Evolutionary conservation across 345 rosid species (phyloP).

Genomic region (Anastatica hierochuntica): DNA sequence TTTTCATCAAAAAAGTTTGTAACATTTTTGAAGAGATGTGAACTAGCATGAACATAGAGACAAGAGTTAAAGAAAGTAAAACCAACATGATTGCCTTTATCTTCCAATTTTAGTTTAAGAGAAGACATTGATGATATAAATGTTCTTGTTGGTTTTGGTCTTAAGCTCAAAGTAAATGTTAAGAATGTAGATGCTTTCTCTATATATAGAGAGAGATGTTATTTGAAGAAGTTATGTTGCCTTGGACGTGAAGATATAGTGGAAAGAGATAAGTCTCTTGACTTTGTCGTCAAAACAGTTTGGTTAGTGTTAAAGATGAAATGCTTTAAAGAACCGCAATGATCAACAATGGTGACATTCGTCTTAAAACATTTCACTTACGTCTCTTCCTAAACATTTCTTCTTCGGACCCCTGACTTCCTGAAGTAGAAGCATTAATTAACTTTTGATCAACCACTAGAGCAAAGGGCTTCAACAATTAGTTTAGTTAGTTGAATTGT

Average conservation of each 20-base stretch:
- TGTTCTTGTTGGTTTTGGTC: slow-evolving; percentile 1
- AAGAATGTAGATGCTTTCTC: not conserved
- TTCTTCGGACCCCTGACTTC: too few species aligned
- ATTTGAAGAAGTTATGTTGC: slow-evolving; percentile 16
- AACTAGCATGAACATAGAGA: not conserved
- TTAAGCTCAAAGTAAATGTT: slow-evolving; percentile 11
- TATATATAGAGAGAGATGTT: not conserved
- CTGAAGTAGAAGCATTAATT: too few species aligned
- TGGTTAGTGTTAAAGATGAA: slow-evolving; percentile 1
- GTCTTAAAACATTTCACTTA: not conserved
- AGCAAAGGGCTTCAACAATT: too few species aligned
- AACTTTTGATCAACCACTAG: too few species aligned
- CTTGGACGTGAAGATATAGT: slow-evolving; percentile 20
- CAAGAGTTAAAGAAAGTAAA: not conserved
- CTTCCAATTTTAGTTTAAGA: slow-evolving; percentile 14
- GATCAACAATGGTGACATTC: not conserved
- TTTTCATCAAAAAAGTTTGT: not conserved
- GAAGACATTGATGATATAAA: slow-evolving; percentile 21
- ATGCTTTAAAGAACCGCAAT: slow-evolving; percentile 10
- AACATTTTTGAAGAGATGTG: not conserved
- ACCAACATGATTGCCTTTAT: slow-evolving; percentile 26
- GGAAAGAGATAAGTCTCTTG: slow-evolving; percentile 24
- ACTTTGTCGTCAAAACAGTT: slow-evolving; percentile 28
- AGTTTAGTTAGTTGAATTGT: too few species aligned
- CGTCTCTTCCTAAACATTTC: too few species aligned